phyloP scores from a whole-genome alignment of 306 rosid species.

The Quercus mongolica region DNA sequence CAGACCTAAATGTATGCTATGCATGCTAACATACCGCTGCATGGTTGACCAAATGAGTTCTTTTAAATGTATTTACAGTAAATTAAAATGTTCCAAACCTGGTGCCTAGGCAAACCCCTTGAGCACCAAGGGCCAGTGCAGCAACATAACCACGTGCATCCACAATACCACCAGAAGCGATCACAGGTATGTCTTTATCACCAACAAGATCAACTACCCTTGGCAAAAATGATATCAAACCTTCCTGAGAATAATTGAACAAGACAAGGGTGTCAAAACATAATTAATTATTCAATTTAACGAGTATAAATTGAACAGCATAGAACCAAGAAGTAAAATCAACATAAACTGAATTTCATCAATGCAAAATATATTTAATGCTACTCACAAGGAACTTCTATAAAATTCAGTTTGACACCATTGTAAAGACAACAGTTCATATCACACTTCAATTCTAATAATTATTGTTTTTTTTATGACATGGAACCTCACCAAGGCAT shows the following conservation, averaged over 20 bases:
- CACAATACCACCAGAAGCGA: slow-evolving; percentile 81
- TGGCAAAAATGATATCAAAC: slow-evolving; percentile 65
- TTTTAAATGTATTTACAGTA: neutral
- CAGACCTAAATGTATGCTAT: neutral
- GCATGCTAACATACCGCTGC: neutral
- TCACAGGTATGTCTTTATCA: slow-evolving; percentile 57
- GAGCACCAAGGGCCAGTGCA: slow-evolving; percentile 88
- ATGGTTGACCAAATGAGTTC: neutral
- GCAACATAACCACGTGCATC: slow-evolving; percentile 87
- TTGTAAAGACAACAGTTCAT: neutral
- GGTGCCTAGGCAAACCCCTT: slow-evolving; percentile 71
- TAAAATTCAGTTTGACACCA: neutral
- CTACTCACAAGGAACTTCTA: neutral
- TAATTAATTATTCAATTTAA: neutral
- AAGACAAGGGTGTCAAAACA: neutral
- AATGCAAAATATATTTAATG: neutral
- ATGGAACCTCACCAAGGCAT: too few relatives aligned
- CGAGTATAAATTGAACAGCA: neutral
- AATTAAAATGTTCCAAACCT: slow-evolving; percentile 42
- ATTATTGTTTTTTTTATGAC: too few relatives aligned
- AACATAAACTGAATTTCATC: neutral
- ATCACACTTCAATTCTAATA: neutral
- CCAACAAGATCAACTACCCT: slow-evolving; percentile 78
- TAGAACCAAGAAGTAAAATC: neutral
- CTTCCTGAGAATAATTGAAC: slow-evolving; percentile 45